phyloP scores from a whole-genome alignment of 1,139 yeast genomes.

The Suhomyces kunorum region DNA sequence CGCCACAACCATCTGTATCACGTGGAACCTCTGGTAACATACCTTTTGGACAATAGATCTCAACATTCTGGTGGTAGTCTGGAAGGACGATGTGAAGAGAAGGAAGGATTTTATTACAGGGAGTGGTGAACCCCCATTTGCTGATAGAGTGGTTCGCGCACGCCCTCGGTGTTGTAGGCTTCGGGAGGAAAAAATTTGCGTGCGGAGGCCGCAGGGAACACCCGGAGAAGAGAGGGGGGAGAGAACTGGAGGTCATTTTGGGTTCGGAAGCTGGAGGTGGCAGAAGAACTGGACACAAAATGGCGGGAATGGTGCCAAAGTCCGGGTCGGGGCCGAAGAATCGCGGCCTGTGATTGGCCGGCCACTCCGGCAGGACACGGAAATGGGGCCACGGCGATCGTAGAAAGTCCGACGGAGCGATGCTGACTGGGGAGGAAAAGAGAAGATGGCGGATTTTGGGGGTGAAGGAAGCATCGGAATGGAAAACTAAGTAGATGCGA shows the following conservation, averaged over 20 bases:
- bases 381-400: slow-evolving; percentile 1
- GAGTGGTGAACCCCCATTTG: slow-evolving; percentile 11
- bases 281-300: not conserved
- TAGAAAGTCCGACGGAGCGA: slow-evolving; percentile 1
- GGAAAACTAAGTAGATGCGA: not conserved
- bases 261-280: not conserved
- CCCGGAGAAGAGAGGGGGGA: not conserved
- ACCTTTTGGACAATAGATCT: slow-evolving; percentile 32
- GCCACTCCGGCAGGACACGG: slow-evolving; percentile 3
- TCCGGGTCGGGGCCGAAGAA: slow-evolving; percentile 13
- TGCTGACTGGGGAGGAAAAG: not conserved
- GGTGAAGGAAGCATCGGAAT: not conserved
- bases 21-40: no score
- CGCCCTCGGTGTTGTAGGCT: slow-evolving; percentile 7
- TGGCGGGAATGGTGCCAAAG: no score
- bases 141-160: slow-evolving; percentile 11
- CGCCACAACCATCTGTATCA: no score
- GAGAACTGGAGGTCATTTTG: no score
- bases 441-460: not conserved
- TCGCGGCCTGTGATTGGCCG: slow-evolving; percentile 10
- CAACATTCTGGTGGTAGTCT: slow-evolving; percentile 22
- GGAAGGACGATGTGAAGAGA: slow-evolving; percentile 11
- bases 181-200: slow-evolving; percentile 9
- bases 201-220: not conserved
- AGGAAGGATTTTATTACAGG: slow-evolving; percentile 12